These are phyloP conservation scores for Leishmania martiniquensis DNA, from an alignment of 208 protist genomes.

Conservation along the genomic window DNA sequence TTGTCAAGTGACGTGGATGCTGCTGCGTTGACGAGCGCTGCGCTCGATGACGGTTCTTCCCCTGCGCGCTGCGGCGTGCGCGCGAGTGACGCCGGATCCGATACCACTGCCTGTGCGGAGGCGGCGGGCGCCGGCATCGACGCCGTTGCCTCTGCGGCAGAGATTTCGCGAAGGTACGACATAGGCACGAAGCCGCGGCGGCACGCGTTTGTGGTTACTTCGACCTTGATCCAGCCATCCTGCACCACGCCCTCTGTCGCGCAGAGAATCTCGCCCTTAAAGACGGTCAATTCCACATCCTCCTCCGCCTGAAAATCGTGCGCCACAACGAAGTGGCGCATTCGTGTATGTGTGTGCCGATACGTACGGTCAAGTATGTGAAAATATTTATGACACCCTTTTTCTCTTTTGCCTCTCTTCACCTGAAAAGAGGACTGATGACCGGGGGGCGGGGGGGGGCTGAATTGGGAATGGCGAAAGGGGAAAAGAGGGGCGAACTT, in stretches of 20 bases:
- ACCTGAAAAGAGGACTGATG: no score
- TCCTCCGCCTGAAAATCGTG: constrained; percentile 83
- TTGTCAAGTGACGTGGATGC: constrained; percentile 13
- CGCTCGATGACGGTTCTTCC: background rate
- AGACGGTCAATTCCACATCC: constrained; percentile 72
- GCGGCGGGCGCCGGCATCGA: constrained; percentile 1
- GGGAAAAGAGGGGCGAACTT: background rate
- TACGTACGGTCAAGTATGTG: background rate
- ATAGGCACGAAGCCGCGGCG: constrained; percentile 81
- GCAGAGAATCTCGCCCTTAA: constrained; percentile 64
- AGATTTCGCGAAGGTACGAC: constrained; percentile 67
- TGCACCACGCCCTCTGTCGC: constrained; percentile 49
- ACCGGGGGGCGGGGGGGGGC: no score
- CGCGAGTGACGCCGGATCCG: background rate
- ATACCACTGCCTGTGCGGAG: background rate
- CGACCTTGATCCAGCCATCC: constrained; percentile 87
- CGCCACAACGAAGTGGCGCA: constrained; percentile 54
- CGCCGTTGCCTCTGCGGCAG: constrained; percentile 12
- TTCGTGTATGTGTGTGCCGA: background rate
- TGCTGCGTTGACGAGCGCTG: constrained; percentile 3
- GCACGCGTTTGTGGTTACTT: constrained; percentile 31
- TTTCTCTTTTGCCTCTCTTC: no score
- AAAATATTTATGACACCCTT: background rate
- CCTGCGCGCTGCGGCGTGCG: background rate
- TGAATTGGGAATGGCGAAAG: background rate